phyloP scores from a whole-genome alignment of 495 filamentous ascomycete genomes.

The Bryoglossum gracile region DNA sequence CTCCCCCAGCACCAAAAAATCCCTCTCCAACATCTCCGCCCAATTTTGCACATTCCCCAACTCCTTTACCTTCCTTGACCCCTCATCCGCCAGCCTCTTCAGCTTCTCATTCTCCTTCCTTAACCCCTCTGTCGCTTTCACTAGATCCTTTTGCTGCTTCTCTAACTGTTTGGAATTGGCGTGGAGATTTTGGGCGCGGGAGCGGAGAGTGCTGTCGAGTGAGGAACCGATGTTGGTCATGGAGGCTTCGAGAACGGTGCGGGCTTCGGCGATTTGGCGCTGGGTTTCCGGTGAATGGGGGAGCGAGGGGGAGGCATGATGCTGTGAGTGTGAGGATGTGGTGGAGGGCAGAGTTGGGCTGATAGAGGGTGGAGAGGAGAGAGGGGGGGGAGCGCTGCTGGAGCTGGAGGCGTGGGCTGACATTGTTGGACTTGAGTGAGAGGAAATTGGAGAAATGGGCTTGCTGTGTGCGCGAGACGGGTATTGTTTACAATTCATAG shows the following conservation, averaged over 20 bases:
- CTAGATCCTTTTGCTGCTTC: conserved; percentile 65
- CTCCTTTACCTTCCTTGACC: conserved; percentile 73
- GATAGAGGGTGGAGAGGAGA: conserved; percentile 11
- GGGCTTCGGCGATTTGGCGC: conserved; percentile 51
- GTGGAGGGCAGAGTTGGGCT: neutral
- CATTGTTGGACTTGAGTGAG: neutral
- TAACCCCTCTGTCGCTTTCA: conserved; percentile 56
- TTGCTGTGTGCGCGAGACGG: neutral
- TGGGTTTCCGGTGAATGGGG: conserved; percentile 13
- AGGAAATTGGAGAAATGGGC: neutral
- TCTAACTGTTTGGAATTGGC: conserved; percentile 60
- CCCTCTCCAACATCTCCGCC: conserved; percentile 92
- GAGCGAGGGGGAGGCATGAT: conserved; percentile 2
- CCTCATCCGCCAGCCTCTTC: conserved; percentile 58
- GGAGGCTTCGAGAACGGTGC: conserved; percentile 68
- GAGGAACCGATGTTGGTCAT: conserved; percentile 63
- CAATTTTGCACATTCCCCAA: conserved; percentile 96
- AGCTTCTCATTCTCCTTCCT: conserved; percentile 64
- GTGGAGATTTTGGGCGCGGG: conserved; percentile 70
- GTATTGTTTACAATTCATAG: too few species aligned
- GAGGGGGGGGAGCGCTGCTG: neutral
- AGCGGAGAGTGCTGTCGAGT: conserved; percentile 60
- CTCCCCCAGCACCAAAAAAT: conserved; percentile 84
- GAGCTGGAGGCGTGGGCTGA: neutral
- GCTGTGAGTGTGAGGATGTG: neutral